These are phyloP conservation scores for Penicillium concentricum DNA, from an alignment of 2,329 filamentous ascomycete species.

Conservation along the genomic window DNA sequence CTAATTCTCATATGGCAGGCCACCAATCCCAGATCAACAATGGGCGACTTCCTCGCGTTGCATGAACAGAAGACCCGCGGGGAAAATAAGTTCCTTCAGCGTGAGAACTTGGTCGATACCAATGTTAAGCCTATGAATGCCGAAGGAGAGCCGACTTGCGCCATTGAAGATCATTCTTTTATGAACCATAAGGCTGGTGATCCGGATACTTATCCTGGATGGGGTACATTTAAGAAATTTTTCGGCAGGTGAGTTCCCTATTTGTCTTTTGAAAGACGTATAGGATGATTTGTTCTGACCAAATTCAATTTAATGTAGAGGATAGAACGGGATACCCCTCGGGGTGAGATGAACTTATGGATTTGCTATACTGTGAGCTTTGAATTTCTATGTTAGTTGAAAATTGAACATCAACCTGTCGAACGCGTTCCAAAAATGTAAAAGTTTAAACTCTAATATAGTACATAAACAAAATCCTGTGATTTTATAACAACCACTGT, in stretches of 20 bases:
- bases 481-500: not conserved
- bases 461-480: not conserved
- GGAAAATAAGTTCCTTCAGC: slow-evolving; percentile 19
- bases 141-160: slow-evolving; percentile 20
- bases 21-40: slow-evolving; percentile 23
- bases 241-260: slow-evolving; percentile 9
- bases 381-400: not conserved
- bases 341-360: not conserved
- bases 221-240: slow-evolving; percentile 27
- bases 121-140: slow-evolving; percentile 4
- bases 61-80: slow-evolving; percentile 29
- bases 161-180: slow-evolving; percentile 35
- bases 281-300: not conserved
- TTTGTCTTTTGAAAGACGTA: not conserved
- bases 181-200: slow-evolving; percentile 28
- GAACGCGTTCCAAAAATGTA: not conserved
- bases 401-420: not conserved
- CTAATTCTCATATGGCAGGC: slow-evolving; percentile 11
- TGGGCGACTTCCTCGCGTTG: slow-evolving; percentile 30
- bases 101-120: slow-evolving; percentile 5
- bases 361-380: not conserved
- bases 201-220: slow-evolving; percentile 32
- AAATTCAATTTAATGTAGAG: not conserved
- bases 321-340: too few species aligned
- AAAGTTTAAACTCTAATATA: not conserved